Conservation (phyloP, 495 filamentous ascomycete species). For the Schizothecium vesticola region DNA sequence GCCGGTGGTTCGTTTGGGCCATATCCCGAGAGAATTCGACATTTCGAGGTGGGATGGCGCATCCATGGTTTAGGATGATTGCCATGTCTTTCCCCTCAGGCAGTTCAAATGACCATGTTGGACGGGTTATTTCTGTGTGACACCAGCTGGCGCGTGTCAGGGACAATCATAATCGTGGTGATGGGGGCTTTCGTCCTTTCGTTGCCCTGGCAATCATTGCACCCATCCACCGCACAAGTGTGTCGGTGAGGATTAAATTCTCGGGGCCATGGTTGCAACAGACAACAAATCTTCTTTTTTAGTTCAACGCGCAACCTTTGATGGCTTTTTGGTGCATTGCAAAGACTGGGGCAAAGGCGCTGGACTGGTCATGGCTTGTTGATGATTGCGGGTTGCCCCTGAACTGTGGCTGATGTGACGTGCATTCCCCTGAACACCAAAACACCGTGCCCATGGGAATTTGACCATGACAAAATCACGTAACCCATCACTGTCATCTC, state of each 20-base stretch:
- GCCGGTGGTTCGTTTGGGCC: not conserved
- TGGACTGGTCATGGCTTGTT: not conserved
- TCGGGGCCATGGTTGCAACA: not conserved
- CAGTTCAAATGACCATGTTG: not conserved
- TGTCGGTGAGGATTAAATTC: not conserved
- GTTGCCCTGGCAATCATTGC: not conserved
- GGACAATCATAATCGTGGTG: not conserved
- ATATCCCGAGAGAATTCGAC: not conserved
- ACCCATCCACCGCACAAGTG: not conserved
- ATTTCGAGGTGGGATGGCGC: not conserved
- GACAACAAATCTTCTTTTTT: not conserved
- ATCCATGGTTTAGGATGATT: not conserved
- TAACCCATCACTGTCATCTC: not conserved
- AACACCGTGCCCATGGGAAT: not conserved
- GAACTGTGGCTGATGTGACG: not conserved
- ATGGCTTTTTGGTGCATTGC: not conserved
- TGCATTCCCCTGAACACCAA: not conserved
- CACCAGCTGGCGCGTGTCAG: not conserved
- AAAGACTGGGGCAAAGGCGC: not conserved
- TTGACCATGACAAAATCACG: not conserved
- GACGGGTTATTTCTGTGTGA: not conserved
- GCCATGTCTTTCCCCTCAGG: not conserved
- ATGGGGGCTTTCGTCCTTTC: not conserved
- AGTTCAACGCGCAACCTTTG: not conserved
- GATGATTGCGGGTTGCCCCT: not conserved